Evolutionary conservation across 495 filamentous ascomycete genomes (phyloP).

Genomic region (Aspergillus cristatus): DNA sequence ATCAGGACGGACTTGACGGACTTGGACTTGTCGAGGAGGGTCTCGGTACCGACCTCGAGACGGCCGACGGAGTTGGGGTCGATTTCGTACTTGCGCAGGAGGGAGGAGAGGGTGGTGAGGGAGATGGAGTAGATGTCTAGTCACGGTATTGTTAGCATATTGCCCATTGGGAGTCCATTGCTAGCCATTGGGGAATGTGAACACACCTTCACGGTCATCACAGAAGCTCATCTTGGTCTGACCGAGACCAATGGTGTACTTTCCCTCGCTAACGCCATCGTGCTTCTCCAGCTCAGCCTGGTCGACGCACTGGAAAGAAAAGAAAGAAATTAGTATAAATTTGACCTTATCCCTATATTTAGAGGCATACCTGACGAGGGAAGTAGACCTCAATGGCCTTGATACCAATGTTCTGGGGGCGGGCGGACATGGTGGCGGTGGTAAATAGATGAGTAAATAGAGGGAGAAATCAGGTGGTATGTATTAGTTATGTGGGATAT

Average conservation of each 20-base stretch:
- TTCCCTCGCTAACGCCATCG: conserved; percentile 88
- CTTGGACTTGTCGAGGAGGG: conserved; percentile 97
- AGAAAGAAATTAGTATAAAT: background rate
- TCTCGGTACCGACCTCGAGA: conserved; percentile 97
- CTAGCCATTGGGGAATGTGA: too few relatives aligned
- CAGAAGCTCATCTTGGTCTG: conserved; percentile 99
- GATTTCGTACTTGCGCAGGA: conserved; percentile 88
- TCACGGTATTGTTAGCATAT: too few relatives aligned
- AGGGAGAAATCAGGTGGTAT: too few relatives aligned
- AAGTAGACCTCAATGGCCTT: conserved; percentile 99
- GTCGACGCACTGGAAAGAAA: conserved; percentile 74
- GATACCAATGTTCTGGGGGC: conserved; percentile 95
- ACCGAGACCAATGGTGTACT: conserved; percentile 98
- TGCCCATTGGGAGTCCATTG: too few relatives aligned
- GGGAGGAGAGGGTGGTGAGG: conserved; percentile 79
- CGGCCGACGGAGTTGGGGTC: conserved; percentile 84
- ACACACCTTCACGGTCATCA: conserved; percentile 92
- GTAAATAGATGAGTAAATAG: background rate
- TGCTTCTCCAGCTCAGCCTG: conserved; percentile 95
- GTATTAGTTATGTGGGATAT: too few relatives aligned
- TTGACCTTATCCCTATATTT: background rate
- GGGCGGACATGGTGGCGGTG: conserved; percentile 63
- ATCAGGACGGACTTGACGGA: conserved; percentile 99
- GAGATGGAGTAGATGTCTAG: conserved; percentile 96
- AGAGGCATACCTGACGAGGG: conserved; percentile 72